A percentile compares a stretch with the other conserved stretches of the same genome.
phyloP scores from a whole-genome alignment of 1,284 basidiomycete species.

The Moniliophthora roreri region DNA sequence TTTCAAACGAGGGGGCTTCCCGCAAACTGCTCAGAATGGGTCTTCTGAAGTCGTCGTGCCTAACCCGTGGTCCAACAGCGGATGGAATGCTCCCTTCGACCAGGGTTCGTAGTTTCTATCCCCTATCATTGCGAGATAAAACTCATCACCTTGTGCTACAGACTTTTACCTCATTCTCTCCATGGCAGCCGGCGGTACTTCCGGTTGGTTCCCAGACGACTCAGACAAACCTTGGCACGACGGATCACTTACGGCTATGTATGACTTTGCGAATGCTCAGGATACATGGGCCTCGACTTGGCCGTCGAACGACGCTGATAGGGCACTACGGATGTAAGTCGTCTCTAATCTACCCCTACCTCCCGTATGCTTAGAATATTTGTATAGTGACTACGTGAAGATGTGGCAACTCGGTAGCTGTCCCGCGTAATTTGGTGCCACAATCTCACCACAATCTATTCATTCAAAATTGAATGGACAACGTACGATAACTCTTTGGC shows the following conservation, averaged over 20 bases:
- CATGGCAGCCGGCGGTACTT: constrained; percentile 77
- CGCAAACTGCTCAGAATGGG: constrained; percentile 66
- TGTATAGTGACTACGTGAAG: constrained; percentile 53
- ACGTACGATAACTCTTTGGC: too few species aligned
- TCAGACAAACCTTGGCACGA: constrained; percentile 82
- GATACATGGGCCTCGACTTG: constrained; percentile 71
- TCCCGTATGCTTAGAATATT: constrained; percentile 7
- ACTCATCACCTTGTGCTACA: constrained; percentile 24
- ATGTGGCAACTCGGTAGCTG: constrained; percentile 50
- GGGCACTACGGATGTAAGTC: constrained; percentile 73
- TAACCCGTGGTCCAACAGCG: constrained; percentile 54
- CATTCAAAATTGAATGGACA: too few species aligned
- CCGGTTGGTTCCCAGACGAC: constrained; percentile 80
- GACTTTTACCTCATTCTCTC: constrained; percentile 79
- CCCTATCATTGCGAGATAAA: constrained; percentile 16
- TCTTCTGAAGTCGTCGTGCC: constrained; percentile 52
- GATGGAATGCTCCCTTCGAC: constrained; percentile 76
- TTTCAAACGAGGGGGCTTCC: constrained; percentile 51
- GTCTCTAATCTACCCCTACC: constrained; percentile 1
- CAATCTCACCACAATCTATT: not conserved
- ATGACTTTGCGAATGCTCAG: constrained; percentile 65
- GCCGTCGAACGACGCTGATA: constrained; percentile 56
- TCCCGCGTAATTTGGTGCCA: constrained; percentile 23
- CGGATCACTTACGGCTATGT: constrained; percentile 59
- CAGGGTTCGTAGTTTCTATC: constrained; percentile 45